Percentiles rank a stretch among this genome's conserved stretches.
Conservation (phyloP, 2,329 filamentous ascomycete species). For the Gaeumannomyces tritici region DNA sequence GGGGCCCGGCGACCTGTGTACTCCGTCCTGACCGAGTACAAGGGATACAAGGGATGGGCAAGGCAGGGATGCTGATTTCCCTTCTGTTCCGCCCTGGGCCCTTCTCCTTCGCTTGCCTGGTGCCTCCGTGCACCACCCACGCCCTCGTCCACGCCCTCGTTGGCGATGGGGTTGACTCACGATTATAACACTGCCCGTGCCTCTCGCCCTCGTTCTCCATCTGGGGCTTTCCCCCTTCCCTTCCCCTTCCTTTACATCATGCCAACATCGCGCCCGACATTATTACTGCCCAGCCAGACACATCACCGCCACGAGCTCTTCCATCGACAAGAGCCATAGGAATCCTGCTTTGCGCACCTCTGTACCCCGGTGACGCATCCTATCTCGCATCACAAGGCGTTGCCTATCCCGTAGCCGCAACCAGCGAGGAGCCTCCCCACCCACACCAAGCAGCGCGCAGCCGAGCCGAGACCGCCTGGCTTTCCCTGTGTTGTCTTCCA, state of each 20-base stretch:
- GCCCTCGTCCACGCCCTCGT: too few relatives aligned
- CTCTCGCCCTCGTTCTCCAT: background rate
- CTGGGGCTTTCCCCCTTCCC: background rate
- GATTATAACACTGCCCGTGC: slow-evolving; percentile 3
- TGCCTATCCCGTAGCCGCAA: background rate
- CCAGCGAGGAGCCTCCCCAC: background rate
- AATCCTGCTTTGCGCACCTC: background rate
- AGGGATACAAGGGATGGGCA: background rate
- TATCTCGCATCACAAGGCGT: background rate
- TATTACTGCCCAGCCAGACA: background rate
- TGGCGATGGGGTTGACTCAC: background rate
- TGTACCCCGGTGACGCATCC: background rate
- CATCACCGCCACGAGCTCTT: background rate
- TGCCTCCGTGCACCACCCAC: slow-evolving; percentile 14
- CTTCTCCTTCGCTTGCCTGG: background rate
- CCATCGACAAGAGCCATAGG: background rate
- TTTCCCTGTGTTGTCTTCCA: background rate
- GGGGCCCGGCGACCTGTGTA: slow-evolving; percentile 1
- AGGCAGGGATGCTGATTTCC: background rate
- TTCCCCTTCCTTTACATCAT: background rate
- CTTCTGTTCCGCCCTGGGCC: background rate
- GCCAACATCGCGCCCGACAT: background rate
- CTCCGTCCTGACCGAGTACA: background rate
- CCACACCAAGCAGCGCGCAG: background rate
- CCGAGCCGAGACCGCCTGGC: background rate